phyloP scores from a whole-genome alignment of 768 basidiomycete genomes.

The Naematelia encephala region DNA sequence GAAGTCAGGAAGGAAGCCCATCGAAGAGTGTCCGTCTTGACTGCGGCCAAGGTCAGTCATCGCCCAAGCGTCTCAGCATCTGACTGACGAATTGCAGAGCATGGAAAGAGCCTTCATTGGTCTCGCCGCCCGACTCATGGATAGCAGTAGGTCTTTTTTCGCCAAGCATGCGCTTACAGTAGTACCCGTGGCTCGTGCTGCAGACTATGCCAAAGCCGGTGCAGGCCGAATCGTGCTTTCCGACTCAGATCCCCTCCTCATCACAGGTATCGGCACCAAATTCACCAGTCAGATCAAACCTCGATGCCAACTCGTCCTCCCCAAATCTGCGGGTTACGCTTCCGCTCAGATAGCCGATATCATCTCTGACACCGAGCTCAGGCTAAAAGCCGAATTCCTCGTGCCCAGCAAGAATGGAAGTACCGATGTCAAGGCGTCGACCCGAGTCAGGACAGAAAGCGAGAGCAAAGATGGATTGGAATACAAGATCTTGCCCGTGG shows the following conservation, averaged over 20 bases:
- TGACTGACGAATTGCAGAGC: conserved; percentile 55
- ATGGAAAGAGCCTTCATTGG: conserved; percentile 77
- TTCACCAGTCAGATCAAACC: conserved; percentile 69
- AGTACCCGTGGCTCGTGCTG: conserved; percentile 93
- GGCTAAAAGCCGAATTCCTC: conserved; percentile 42
- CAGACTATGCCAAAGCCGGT: conserved; percentile 75
- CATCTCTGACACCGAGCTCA: conserved; percentile 76
- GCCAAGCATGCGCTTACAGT: neutral
- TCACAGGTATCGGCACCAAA: conserved; percentile 74
- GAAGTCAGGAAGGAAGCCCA: conserved; percentile 81
- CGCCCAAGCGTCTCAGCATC: too few species aligned
- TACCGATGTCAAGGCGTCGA: conserved; percentile 46
- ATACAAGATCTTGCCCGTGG: conserved; percentile 78
- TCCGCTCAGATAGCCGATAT: conserved; percentile 83
- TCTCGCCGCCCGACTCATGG: conserved; percentile 74
- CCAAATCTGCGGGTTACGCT: conserved; percentile 70
- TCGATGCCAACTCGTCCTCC: conserved; percentile 57
- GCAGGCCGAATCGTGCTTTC: conserved; percentile 70
- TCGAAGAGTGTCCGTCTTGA: conserved; percentile 77
- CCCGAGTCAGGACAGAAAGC: conserved; percentile 32
- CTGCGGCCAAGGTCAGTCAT: conserved; percentile 64
- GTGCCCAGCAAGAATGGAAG: conserved; percentile 46
- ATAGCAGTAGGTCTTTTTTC: conserved; percentile 66
- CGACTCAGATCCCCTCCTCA: conserved; percentile 69
- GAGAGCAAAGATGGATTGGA: conserved; percentile 60